Conservation (phyloP, 768 basidiomycete species). For the Serendipita sp. region DNA sequence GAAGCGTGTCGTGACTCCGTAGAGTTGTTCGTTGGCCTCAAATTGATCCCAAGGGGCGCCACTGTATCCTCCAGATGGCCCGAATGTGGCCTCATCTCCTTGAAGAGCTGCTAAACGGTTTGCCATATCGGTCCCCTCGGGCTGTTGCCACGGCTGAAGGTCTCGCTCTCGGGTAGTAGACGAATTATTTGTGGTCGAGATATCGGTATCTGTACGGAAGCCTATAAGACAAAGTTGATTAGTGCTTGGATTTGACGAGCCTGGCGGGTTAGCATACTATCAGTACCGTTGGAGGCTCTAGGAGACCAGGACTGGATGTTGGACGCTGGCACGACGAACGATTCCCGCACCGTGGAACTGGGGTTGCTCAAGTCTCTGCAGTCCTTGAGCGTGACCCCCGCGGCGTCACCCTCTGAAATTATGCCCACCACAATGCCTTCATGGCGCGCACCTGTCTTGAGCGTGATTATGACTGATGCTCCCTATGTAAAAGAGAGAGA, state of each 20-base stretch:
- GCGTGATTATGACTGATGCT: constrained; percentile 58
- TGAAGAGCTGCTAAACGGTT: constrained; percentile 16
- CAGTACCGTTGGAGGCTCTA: constrained; percentile 52
- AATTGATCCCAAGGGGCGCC: constrained; percentile 74
- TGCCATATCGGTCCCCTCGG: constrained; percentile 17
- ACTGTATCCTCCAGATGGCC: constrained; percentile 27
- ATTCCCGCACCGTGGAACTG: constrained; percentile 53
- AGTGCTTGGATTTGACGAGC: constrained; percentile 7
- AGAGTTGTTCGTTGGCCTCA: constrained; percentile 77
- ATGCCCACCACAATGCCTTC: constrained; percentile 43
- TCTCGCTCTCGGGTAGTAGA: constrained; percentile 44
- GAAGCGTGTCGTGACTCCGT: constrained; percentile 81
- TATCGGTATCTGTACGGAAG: constrained; percentile 72
- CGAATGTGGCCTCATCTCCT: constrained; percentile 59
- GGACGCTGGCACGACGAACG: constrained; percentile 48
- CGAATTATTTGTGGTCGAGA: constrained; percentile 33
- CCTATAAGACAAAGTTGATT: constrained; percentile 25
- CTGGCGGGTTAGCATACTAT: not conserved
- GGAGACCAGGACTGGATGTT: constrained; percentile 62
- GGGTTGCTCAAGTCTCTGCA: constrained; percentile 54
- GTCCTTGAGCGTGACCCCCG: constrained; percentile 59
- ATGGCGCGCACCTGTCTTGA: constrained; percentile 53
- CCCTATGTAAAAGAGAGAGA: constrained; percentile 28
- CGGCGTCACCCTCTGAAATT: constrained; percentile 10
- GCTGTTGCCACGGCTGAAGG: constrained; percentile 60